Evolutionary conservation across 2,329 filamentous ascomycete genomes (phyloP), one percentile per base, ranked within the genome.

Genomic region (Pseudogymnoascus sp.): DNA sequence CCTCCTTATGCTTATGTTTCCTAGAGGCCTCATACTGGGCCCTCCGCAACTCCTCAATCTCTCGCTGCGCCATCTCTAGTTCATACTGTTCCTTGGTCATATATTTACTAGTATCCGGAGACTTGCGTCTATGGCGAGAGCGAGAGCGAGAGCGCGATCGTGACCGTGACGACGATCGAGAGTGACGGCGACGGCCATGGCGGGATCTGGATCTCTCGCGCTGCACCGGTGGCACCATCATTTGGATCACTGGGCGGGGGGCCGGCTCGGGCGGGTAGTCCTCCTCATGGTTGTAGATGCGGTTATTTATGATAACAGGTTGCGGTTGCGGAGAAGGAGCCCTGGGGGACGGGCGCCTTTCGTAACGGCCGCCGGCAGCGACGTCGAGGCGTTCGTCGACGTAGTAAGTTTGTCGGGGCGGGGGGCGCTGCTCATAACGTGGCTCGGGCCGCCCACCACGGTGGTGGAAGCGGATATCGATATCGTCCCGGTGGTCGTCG

Each of bases 301-400:
- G 76, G 71, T 84, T 85, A 70, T 84, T 83, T 71, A 86, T 85
- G 61, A 86, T 80, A 59, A 86, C 77, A 0, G 82, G 81, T 4
- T 72, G 42, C 13, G 42, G 42, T 5, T 72, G 50, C 26, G 50
- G 50, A 13, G 50, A 56, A 70, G 73, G 6, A 74, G 59, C 44
- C 53, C 60, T 37, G 26, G 16, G 56, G 14, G 65, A 64, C 8
- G 69, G 67, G 24, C 65, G 65, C 4, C 59, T 63, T 2, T 64
- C 62, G 37, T 37, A 62, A 59, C 50, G 26, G 13, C 16, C 40
- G 11, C 4, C 59, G 7, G 38, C 24, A 5, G 68, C 71, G 68
- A 70, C 29, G 2, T 68, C 60, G 66, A 70, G 69, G 47, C 77
- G 78, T 69, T 83, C 81, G 1, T 79, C 76, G 19, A 75, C 70